Evolutionary conservation across 2,329 filamentous ascomycete genomes (phyloP).

Genomic region (Paramyrothecium sp.): DNA sequence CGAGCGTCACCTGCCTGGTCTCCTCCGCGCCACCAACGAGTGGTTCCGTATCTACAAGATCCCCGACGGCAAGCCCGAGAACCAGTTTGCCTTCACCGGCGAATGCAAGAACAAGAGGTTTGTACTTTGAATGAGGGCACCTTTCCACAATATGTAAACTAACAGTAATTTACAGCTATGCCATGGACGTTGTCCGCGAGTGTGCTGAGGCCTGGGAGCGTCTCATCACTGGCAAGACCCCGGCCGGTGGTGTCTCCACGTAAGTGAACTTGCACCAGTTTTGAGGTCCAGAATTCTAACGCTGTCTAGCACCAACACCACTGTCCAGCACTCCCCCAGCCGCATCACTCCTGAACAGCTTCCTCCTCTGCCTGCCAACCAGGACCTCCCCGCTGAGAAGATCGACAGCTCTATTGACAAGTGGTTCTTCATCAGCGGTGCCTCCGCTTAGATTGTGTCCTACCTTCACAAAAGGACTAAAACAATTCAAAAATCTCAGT

Average conservation of each 20-base stretch:
- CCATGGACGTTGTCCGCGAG: conserved; percentile 92
- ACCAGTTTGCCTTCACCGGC: conserved; percentile 99
- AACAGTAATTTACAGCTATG: conserved; percentile 59
- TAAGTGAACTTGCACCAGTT: conserved; percentile 47
- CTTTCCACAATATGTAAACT: background rate
- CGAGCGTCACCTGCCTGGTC: conserved; percentile 94
- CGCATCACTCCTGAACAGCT: conserved; percentile 69
- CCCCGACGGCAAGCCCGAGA: conserved; percentile 99
- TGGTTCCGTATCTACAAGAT: conserved; percentile 99
- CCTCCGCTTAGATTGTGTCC: conserved; percentile 63
- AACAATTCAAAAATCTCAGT: background rate
- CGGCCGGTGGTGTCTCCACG: conserved; percentile 75
- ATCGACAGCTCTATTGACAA: conserved; percentile 98
- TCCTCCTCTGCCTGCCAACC: conserved; percentile 71
- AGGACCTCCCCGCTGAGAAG: conserved; percentile 80
- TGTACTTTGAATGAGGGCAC: conserved; percentile 19
- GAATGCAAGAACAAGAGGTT: conserved; percentile 99
- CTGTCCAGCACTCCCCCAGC: conserved; percentile 70
- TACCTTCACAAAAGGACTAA: background rate
- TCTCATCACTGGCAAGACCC: conserved; percentile 86
- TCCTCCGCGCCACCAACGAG: conserved; percentile 97
- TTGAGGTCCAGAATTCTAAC: conserved; percentile 22
- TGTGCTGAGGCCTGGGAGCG: conserved; percentile 97
- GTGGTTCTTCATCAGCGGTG: conserved; percentile 99
- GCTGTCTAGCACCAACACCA: conserved; percentile 71